phyloP scores from a whole-genome alignment of 2,329 filamentous ascomycete species.

The Pseudocercospora eumusae region DNA sequence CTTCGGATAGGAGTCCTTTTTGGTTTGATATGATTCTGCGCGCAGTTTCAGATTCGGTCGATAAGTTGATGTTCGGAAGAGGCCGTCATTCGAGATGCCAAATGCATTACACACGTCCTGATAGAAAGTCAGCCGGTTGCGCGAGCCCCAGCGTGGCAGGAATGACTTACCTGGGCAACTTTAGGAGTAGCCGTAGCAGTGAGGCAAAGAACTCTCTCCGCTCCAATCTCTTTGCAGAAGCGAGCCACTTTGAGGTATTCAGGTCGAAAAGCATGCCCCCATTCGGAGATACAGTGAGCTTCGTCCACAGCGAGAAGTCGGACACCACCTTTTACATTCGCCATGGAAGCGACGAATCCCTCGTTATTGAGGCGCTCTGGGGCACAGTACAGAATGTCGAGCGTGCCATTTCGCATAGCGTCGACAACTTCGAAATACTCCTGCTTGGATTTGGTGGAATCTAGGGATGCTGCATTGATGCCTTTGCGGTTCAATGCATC shows the following conservation, averaged over 20 bases:
- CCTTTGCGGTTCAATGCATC: constrained; percentile 55
- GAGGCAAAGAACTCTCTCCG: constrained; percentile 61
- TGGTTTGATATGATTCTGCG: constrained; percentile 48
- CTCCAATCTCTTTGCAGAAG: constrained; percentile 57
- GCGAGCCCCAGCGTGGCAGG: not conserved
- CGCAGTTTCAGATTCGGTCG: constrained; percentile 59
- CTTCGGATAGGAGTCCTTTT: constrained; percentile 50
- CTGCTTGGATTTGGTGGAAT: constrained; percentile 56
- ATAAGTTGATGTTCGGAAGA: constrained; percentile 63
- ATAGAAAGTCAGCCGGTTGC: not conserved
- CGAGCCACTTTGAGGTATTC: constrained; percentile 59
- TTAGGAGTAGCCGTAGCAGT: constrained; percentile 61
- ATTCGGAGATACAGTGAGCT: constrained; percentile 60
- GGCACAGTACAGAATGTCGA: constrained; percentile 60
- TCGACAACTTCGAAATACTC: constrained; percentile 47
- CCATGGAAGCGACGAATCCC: constrained; percentile 59
- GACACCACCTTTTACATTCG: constrained; percentile 56
- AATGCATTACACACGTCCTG: constrained; percentile 58
- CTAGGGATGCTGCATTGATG: constrained; percentile 57
- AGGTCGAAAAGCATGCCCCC: constrained; percentile 27
- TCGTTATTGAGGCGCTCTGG: constrained; percentile 64
- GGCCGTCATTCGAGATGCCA: constrained; percentile 50
- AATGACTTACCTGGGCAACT: constrained; percentile 44
- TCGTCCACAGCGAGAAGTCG: constrained; percentile 61
- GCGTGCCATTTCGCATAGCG: constrained; percentile 49